These are phyloP conservation scores for Penicillium malachiteum DNA, from an alignment of 495 filamentous ascomycete genomes.

Conservation along the genomic window DNA sequence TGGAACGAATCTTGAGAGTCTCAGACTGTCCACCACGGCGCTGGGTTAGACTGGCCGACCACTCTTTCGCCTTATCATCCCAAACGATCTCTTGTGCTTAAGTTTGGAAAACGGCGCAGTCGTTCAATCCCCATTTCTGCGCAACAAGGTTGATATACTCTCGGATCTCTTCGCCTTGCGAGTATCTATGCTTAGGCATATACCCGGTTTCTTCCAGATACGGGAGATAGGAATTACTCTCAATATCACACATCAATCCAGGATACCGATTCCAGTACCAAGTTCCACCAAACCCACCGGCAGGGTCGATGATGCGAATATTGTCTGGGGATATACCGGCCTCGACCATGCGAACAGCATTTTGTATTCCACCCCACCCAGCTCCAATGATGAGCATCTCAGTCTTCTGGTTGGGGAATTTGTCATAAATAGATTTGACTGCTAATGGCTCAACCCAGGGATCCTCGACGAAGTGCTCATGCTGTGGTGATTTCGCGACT, in stretches of 20 bases:
- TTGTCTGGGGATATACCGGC: constrained; percentile 42
- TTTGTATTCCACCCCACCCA: constrained; percentile 50
- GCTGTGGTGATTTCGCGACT: constrained; percentile 13
- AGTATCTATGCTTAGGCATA: constrained; percentile 44
- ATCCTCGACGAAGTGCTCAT: constrained; percentile 38
- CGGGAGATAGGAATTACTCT: constrained; percentile 45
- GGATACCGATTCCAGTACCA: constrained; percentile 50
- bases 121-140: constrained; percentile 40
- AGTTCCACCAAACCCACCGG: constrained; percentile 46
- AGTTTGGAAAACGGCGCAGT: constrained; percentile 45
- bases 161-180: constrained; percentile 20
- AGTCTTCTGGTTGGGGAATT: constrained; percentile 25
- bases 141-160: constrained; percentile 26
- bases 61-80: constrained; percentile 1
- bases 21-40: background rate
- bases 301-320: constrained; percentile 48
- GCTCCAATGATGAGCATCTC: constrained; percentile 47
- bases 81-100: constrained; percentile 4
- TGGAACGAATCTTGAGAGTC: background rate
- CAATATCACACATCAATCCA: constrained; percentile 32
- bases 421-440: constrained; percentile 23
- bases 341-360: constrained; percentile 50
- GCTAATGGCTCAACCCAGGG: constrained; percentile 44
- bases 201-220: constrained; percentile 61
- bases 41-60: background rate